Base-by-base conservation (phyloP, 1,284 basidiomycete genomes). In the Austroboletus novae-zelandiae region DNA sequence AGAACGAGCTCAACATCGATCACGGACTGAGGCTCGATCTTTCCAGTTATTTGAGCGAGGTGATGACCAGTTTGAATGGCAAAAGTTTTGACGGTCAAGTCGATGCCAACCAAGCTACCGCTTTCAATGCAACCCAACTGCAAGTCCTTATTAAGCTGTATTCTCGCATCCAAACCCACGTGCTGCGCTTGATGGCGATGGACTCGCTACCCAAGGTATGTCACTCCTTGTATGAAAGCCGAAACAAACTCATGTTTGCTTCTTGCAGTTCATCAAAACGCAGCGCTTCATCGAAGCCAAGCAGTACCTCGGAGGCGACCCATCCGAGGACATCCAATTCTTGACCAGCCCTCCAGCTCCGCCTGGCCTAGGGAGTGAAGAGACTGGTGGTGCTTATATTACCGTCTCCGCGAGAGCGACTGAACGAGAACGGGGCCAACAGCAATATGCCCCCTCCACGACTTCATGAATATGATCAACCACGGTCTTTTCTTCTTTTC, bases 1-100 rank as follows among this genome's bases (percentile, higher is more conserved):
- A 89, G 52, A 94, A 88, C 71, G 96, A 99, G 72, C 83, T 99
- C 53, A 99, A 99, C 74, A 98, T 99, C 59, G 97, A 99, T 68
- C 96, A 99, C 71, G 91, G 90, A 44, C 77, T 99, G 35, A 87
- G 96, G 54, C 93, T 93, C 61, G 96, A 98, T 73, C 78, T 99
- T 47, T 90, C 94, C 51, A 87, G 84, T 56, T 98, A 98, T 70
- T 81, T 99, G 61, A 90, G 88, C 71, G 91, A 92, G 47, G 88
- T 93, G 43, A 88, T 93, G 60, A 83, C 83, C 47, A 80, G 71
- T 56, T 64, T 87, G 57, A 89, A 88, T 3, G 89, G 89, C 47
- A 90, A 89, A 65, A 71, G 79, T 0, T 85, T 89, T 71, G 82
- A 85, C 52, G 90, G 88, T 7, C 83, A 86, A 35, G 80, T 93